Evolutionary conservation across 1,284 basidiomycete genomes (phyloP).

Genomic region (Exobasidium rhododendri): DNA sequence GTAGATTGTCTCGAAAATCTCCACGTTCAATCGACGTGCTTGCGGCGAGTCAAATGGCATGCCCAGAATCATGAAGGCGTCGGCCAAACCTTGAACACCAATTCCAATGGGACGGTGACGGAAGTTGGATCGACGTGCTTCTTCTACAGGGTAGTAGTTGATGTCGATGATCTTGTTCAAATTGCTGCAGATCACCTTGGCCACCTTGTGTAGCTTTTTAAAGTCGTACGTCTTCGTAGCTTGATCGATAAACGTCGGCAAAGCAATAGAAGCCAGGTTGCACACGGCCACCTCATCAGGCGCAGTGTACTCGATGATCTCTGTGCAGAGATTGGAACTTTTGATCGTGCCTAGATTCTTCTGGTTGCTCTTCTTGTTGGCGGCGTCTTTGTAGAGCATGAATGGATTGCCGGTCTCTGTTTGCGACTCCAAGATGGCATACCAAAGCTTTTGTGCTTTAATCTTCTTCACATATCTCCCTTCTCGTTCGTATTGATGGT

Average conservation of each 20-base stretch:
- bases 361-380: conserved; percentile 68
- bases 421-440: conserved; percentile 92
- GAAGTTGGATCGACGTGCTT: conserved; percentile 89
- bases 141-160: conserved; percentile 87
- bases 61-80: conserved; percentile 94
- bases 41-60: conserved; percentile 90
- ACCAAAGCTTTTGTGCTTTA: conserved; percentile 98
- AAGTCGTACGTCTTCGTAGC: conserved; percentile 67
- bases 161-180: conserved; percentile 90
- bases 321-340: conserved; percentile 97
- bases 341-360: conserved; percentile 99
- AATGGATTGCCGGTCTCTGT: conserved; percentile 98
- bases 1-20: conserved; percentile 99
- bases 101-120: conserved; percentile 97
- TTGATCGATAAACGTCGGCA: conserved; percentile 63
- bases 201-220: conserved; percentile 86
- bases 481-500: conserved; percentile 84
- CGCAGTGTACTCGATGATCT: conserved; percentile 97
- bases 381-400: conserved; percentile 85
- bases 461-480: conserved; percentile 82
- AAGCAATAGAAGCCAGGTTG: conserved; percentile 94
- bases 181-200: conserved; percentile 69
- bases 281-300: conserved; percentile 98
- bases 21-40: conserved; percentile 82
- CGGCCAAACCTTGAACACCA: conserved; percentile 96